Conservation (phyloP, 83 land plant genomes). For the Thuja plicata region DNA sequence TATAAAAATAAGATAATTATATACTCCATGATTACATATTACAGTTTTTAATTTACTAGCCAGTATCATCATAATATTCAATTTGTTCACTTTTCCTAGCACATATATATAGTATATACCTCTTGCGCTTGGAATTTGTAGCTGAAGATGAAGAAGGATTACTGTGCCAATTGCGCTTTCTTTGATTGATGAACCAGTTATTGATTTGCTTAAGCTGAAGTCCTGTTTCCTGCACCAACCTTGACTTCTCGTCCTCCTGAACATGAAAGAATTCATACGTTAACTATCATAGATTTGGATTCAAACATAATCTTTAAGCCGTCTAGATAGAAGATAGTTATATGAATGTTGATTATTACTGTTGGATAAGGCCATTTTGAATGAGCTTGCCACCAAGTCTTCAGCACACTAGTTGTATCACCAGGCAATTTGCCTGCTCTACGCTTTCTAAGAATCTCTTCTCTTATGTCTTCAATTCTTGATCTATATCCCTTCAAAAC, state of each 20-base stretch:
- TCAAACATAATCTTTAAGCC: not conserved
- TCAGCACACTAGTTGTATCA: slow-evolving; percentile 87
- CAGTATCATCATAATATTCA: not conserved
- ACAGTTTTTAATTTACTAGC: not conserved
- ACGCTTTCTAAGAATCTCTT: slow-evolving; percentile 92
- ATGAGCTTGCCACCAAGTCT: slow-evolving; percentile 97
- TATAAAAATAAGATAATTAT: too few species aligned
- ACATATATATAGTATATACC: slow-evolving; percentile 20
- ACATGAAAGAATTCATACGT: not conserved
- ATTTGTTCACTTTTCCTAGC: not conserved
- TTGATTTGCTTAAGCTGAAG: slow-evolving; percentile 86
- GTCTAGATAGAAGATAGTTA: not conserved
- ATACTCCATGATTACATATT: too few species aligned
- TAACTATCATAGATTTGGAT: not conserved
- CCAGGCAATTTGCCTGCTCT: slow-evolving; percentile 98
- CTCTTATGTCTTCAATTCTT: slow-evolving; percentile 94
- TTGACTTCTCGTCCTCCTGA: slow-evolving; percentile 89
- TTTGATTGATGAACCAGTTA: slow-evolving; percentile 91
- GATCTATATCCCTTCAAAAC: slow-evolving; percentile 83
- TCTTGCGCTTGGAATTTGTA: slow-evolving; percentile 76
- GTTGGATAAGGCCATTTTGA: slow-evolving; percentile 99
- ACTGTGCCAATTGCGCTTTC: slow-evolving; percentile 88
- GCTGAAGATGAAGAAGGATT: slow-evolving; percentile 65
- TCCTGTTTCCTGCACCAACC: slow-evolving; percentile 85
- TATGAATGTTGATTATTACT: slow-evolving; percentile 30